phyloP scores from a whole-genome alignment of 331 rosid species.

The Malus hybrid region DNA sequence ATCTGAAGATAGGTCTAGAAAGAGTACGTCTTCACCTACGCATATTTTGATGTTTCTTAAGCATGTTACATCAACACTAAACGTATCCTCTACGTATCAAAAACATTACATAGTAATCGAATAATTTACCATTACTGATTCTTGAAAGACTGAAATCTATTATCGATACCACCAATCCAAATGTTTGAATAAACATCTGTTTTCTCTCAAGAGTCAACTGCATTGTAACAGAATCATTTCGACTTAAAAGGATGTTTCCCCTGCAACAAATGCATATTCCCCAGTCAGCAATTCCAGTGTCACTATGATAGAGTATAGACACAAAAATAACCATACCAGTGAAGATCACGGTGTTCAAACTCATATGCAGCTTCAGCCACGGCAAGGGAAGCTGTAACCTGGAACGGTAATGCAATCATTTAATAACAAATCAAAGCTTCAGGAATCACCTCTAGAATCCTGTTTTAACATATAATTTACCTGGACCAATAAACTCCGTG shows the following conservation, averaged over 20 bases:
- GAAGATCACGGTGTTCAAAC: constrained; percentile 97
- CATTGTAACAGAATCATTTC: constrained; percentile 50
- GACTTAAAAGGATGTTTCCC: constrained; percentile 81
- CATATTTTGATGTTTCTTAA: constrained; percentile 11
- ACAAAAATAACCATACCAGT: constrained; percentile 50
- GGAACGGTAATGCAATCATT: constrained; percentile 17
- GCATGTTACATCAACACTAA: constrained; percentile 9
- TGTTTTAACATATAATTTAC: constrained; percentile 30
- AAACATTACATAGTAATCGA: not conserved
- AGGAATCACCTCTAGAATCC: constrained; percentile 9
- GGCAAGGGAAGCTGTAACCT: constrained; percentile 83
- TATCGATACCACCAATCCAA: constrained; percentile 70
- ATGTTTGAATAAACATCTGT: constrained; percentile 46
- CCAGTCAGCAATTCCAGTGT: constrained; percentile 17
- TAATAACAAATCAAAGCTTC: constrained; percentile 12
- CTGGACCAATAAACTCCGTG: constrained; percentile 69
- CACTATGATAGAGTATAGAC: constrained; percentile 4
- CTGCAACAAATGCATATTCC: constrained; percentile 33
- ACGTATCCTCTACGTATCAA: not conserved
- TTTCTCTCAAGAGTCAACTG: constrained; percentile 74
- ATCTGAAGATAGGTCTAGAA: constrained; percentile 74
- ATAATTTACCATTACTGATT: constrained; percentile 62
- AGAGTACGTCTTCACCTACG: constrained; percentile 76
- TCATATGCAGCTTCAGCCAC: constrained; percentile 95
- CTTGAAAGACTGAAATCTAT: constrained; percentile 90